Conservation (phyloP, 2,329 filamentous ascomycete genomes). For the Xylariaceae sp. region DNA sequence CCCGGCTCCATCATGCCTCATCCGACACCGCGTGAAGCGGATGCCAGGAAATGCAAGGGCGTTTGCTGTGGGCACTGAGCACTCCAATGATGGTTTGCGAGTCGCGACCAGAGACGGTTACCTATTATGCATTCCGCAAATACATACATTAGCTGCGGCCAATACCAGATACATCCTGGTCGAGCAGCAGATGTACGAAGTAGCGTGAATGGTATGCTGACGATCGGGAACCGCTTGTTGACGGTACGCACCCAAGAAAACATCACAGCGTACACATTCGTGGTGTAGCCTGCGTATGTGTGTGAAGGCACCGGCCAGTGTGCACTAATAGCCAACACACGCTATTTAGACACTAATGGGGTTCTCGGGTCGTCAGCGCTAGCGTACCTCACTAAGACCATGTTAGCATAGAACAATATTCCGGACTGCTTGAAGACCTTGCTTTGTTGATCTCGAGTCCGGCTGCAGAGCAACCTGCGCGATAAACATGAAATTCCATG, state of each 20-base stretch:
- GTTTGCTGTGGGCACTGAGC: slow-evolving; percentile 1
- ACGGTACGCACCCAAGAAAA: background rate
- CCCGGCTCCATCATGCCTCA: slow-evolving; percentile 13
- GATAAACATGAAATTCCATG: too few species aligned
- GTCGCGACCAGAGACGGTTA: background rate
- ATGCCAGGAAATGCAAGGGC: slow-evolving; percentile 1
- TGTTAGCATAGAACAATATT: too few species aligned
- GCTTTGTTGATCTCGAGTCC: too few species aligned
- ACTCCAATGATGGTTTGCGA: slow-evolving; percentile 4
- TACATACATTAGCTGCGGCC: background rate
- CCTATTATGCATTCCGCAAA: background rate
- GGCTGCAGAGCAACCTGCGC: too few species aligned
- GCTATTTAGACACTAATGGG: background rate
- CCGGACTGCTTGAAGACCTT: too few species aligned
- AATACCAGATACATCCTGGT: background rate
- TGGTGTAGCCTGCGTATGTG: background rate
- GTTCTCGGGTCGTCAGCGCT: background rate
- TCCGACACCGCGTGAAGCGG: slow-evolving; percentile 15
- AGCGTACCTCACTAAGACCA: background rate
- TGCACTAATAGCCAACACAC: background rate
- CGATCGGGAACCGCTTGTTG: background rate
- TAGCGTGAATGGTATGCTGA: background rate
- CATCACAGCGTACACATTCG: background rate
- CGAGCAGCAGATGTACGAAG: too few species aligned
- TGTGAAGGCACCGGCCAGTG: background rate